Evolutionary conservation across 495 filamentous ascomycete genomes (phyloP), one percentile per base, ranked within the genome.

Genomic region (Hypoxylon lienhwacheense): DNA sequence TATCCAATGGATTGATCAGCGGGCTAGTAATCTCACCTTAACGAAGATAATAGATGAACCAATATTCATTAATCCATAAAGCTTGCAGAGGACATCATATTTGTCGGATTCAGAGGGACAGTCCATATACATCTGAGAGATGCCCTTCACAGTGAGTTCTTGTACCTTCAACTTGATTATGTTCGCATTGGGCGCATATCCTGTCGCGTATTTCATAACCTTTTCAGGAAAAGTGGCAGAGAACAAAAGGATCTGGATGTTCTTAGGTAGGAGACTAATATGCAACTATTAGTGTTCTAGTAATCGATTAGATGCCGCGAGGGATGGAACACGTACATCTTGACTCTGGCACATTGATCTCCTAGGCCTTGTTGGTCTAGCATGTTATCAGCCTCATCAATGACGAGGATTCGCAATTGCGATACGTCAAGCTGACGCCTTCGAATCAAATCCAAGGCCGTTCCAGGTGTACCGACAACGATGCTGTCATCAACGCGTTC

Each of bases 41-140:
- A 96, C 90, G 70, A 99, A 99, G 65, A 99, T 97, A 66, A 99
- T 97, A 1, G 91, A 96, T 4, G 91, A 96, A 3, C 90, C 91
- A 49, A 96, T 89, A 7, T 90, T 97, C 80, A 97, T 89, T 26
- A 97, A 77, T 48, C 91, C 91, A 66, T 97, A 99, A 12, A 99
- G 85, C 67, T 89, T 85, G 58, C 95, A 86, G 10, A 99, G 82
- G 24, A 87, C 84, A 19, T 83, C 79, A 66, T 93, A 99, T 66
- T 99, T 99, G 61, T 89, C 81, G 8, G 85, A 71, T 37, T 93
- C 88, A 14, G 73, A 73, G 3, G 84, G 73, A 70, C 90, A 96
- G 67, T 99, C 95, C 70, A 99, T 88, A 65, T 90, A 97, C 60
- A 99, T 82, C 66, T 99, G 95, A 58, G 88, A 93, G 68, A 99